A percentile compares a stretch with the other conserved stretches of the same genome.
Evolutionary conservation across 1,284 basidiomycete genomes (phyloP).

Genomic region (Heterobasidion occidentale): DNA sequence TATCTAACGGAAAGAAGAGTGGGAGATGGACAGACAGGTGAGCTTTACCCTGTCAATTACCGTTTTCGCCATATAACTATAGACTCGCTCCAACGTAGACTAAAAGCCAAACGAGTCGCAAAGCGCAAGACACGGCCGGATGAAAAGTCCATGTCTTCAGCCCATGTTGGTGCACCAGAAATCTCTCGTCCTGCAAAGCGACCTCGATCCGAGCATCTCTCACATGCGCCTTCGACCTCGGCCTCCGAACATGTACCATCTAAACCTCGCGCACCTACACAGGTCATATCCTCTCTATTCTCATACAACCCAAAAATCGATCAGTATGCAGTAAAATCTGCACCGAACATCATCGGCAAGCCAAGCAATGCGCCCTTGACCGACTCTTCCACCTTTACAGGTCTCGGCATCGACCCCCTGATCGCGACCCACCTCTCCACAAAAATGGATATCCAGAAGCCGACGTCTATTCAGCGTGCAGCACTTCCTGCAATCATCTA

Average conservation of each 20-base stretch:
- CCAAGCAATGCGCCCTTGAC: conserved; percentile 83
- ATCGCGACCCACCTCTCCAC: conserved; percentile 72
- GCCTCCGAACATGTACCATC: conserved; percentile 15
- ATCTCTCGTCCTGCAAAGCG: conserved; percentile 37
- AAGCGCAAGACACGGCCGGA: conserved; percentile 50
- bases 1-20: conserved; percentile 44
- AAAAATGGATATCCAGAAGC: conserved; percentile 81
- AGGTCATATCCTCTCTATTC: conserved; percentile 90
- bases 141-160: conserved; percentile 11
- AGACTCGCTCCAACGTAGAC: conserved; percentile 28
- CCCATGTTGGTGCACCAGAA: conserved; percentile 7
- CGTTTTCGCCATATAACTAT: conserved; percentile 8
- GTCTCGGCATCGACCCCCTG: conserved; percentile 77
- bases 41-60: conserved; percentile 14
- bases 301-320: conserved; percentile 72
- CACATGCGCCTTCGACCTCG: conserved; percentile 5
- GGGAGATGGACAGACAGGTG: conserved; percentile 85
- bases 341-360: conserved; percentile 24
- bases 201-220: conserved; percentile 30
- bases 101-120: conserved; percentile 61
- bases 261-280: conserved; percentile 35
- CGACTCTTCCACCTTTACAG: conserved; percentile 67
- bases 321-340: conserved; percentile 22
- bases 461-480: conserved; percentile 87
- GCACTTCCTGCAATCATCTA: conserved; percentile 71